Base-by-base conservation (phyloP, 73 alveolate species). In the Stentor coeruleus region DNA sequence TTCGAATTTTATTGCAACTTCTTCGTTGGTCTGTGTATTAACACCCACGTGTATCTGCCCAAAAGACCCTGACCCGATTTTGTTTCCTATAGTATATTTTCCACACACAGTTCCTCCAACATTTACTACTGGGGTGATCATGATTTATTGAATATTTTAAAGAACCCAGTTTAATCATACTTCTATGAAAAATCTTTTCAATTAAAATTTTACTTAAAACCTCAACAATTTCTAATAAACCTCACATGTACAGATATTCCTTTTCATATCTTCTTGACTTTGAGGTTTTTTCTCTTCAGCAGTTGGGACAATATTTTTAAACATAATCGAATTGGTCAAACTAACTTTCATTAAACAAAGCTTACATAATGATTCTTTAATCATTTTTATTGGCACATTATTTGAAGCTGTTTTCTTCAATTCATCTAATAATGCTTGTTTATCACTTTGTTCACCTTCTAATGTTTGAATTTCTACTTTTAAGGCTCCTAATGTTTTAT, bases 61-160 rank as follows among this genome's bases (percentile, higher is more conserved):
- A 85, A 94, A 94, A 59, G 98, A 96, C 33, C 98, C 98, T 58
- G 92, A 86, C 15, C 97, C 98, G 81, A 94, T 81, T 79, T 94
- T 94, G 84, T 94, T 92, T 33, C 49, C 60, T n/a, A 40, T 66
- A 59, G 87, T 87, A 76, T 93, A 95, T 74, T 83, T 85, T 33
- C 99, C 97, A 38, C 97, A 93, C 30, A 92, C 97, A 79, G 87
- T 55, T 49, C 59, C 74, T 85, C 81, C 84, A 11, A 85, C 81
- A 81, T n/a, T n/a, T n/a, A n/a, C n/a, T n/a, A n/a, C n/a, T n/a
- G n/a, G n/a, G n/a, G n/a, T n/a, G n/a, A n/a, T n/a, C n/a, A n/a
- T n/a, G n/a, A n/a, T n/a, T n/a, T n/a, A n/a, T n/a, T n/a, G n/a
- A n/a, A n/a, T n/a, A n/a, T n/a, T n/a, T n/a, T n/a, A n/a, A n/a